Base-by-base conservation (phyloP, 1,284 basidiomycete species). In the Pseudozyma sp. region DNA sequence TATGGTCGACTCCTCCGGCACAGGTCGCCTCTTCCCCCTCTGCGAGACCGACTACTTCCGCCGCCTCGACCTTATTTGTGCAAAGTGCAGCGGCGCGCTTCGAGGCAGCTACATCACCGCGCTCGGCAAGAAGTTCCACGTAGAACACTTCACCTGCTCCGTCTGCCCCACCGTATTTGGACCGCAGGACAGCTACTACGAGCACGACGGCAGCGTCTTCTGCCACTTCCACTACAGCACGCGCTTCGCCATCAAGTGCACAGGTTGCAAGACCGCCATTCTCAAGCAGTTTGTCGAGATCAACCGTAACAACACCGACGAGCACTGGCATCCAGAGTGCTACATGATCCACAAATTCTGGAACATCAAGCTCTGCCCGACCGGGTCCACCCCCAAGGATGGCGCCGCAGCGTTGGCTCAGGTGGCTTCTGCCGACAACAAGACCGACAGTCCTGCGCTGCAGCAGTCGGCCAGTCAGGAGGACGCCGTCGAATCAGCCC, bases 331-430 rank as follows among this genome's bases (percentile, higher is more conserved):
- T 88, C 96, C 96, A 52, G 96, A 99, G 86, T 99, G 96, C 86
- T 98, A 99, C 86, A 98, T 99, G 95, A 98, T 99, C 80, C 96
- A 98, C 87, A 98, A 68, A 92, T 98, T 99, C 85, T 99, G 96
- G 96, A 98, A 98, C 85, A 95, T 98, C 85, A 97, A 97, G 85
- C 91, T 99, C 6, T 78, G 70, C 31, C 80, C 78, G 1, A 78
- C 78, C 5, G 80, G 78, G 1, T 75, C 75, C 7, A 80, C 80
- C 9, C 80, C 80, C 29, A 72, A 74, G 54, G 77, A 79, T 17
- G 70, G 73, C 10, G 55, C 71, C 37, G 62, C 53, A 24, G 55
- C 67, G 0, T 17, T 60, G n/a, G 47, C 67, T 7, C 48, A 63
- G n/a, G 56, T 54, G 7, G 46, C 55, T 29, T 52, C 53, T 9